Percentiles rank a stretch among this genome's conserved stretches.
Evolutionary conservation across 2,329 filamentous ascomycete species (phyloP).

Genomic region (Xylariales sp.): DNA sequence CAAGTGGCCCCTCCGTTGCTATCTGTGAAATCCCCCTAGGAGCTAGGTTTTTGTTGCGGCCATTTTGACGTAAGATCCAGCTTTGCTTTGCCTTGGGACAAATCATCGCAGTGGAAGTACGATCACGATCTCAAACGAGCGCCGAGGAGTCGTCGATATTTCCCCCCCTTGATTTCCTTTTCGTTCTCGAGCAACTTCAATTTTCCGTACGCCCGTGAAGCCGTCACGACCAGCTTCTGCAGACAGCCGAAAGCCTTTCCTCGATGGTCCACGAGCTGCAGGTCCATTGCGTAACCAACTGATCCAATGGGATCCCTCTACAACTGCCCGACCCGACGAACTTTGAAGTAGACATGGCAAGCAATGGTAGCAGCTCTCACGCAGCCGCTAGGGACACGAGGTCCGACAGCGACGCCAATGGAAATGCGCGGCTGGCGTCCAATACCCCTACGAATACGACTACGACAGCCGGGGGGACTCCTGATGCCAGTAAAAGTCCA

Average conservation of each 20-base stretch:
- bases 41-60: no score
- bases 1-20: no score
- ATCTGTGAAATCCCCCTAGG: no score
- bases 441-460: slow-evolving; percentile 6
- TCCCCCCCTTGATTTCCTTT: no score
- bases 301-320: slow-evolving; percentile 9
- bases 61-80: no score
- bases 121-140: no score
- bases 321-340: slow-evolving; percentile 6
- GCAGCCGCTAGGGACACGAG: slow-evolving; percentile 9
- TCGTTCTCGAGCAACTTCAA: no score
- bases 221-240: slow-evolving; percentile 7
- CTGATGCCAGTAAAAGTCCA: slow-evolving; percentile 50
- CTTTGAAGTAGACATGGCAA: slow-evolving; percentile 10
- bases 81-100: no score
- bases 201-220: slow-evolving; percentile 8
- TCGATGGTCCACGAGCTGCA: slow-evolving; percentile 10
- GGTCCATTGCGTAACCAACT: slow-evolving; percentile 10
- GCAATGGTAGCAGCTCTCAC: slow-evolving; percentile 7
- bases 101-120: no score
- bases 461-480: slow-evolving; percentile 12
- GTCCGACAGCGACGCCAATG: slow-evolving; percentile 7
- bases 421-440: slow-evolving; percentile 3
- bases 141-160: no score
- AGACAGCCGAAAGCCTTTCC: slow-evolving; percentile 8